phyloP scores from a whole-genome alignment of 352 stramenopile genomes.

The Salisapilia sapeloensis region DNA sequence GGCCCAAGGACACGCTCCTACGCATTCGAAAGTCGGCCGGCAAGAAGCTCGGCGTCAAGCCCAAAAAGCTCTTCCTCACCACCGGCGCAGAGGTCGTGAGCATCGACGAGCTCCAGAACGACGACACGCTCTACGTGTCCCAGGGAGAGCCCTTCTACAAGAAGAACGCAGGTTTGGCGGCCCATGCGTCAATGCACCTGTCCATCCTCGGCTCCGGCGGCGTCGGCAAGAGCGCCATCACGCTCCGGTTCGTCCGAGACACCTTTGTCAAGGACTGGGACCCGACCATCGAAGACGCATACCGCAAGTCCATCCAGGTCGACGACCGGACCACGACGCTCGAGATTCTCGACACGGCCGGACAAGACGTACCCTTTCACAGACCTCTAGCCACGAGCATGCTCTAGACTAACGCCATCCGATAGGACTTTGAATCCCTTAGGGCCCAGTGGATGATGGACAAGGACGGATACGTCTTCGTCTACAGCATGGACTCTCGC shows the following conservation, averaged over 20 bases:
- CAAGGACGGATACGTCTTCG: conserved; percentile 84
- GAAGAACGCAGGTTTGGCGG: too few relatives aligned
- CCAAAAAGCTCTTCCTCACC: conserved; percentile 62
- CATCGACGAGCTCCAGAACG: conserved; percentile 79
- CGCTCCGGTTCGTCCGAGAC: conserved; percentile 78
- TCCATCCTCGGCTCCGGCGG: conserved; percentile 78
- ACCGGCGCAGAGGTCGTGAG: conserved; percentile 71
- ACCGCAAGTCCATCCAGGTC: conserved; percentile 76
- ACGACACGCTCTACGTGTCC: conserved; percentile 78
- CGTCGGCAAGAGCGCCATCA: conserved; percentile 84
- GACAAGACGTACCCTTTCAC: conserved; percentile 64
- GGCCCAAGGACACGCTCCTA: conserved; percentile 40
- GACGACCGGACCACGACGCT: conserved; percentile 77
- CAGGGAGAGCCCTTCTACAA: conserved; percentile 79
- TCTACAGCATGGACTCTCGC: conserved; percentile 82
- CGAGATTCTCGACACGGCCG: conserved; percentile 82
- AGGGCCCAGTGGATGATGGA: conserved; percentile 84
- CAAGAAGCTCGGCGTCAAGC: conserved; percentile 70
- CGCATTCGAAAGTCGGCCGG: conserved; percentile 71
- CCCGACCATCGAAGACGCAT: conserved; percentile 84
- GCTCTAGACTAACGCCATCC: too few relatives aligned
- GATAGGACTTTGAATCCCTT: conserved; percentile 82
- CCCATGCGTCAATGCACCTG: too few relatives aligned
- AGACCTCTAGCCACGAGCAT: not conserved
- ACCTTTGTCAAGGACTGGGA: conserved; percentile 87